Evolutionary conservation across 352 stramenopile species (phyloP), one percentile per base, ranked within the genome.

Genomic region (Phytophthora sojae): DNA sequence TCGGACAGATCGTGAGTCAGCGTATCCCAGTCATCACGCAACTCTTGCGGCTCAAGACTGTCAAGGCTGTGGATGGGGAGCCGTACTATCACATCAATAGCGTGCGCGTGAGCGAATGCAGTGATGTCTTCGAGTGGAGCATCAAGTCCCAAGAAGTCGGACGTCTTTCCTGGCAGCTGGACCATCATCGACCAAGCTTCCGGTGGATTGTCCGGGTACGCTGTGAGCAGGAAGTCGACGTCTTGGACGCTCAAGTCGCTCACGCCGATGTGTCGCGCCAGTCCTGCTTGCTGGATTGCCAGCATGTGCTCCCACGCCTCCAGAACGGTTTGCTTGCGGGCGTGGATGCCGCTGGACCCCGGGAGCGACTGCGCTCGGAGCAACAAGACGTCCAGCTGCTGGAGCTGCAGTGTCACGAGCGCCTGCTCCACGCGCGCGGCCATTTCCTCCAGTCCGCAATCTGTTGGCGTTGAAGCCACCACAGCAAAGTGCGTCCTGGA

Each of bases 221-320:
- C 59, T 0, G 61, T 81, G 44, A 85, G 69, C 21, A 91, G 51
- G 42, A 93, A 88, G 69, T 93, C 85, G 6, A 88, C 78, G 52
- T 89, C 81, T 63, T 86, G 76, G 32, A 84, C 71, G 6, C 56
- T 74, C 21, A 89, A 83, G 45, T 82, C 76, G 37, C 74, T 82
- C 19, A 89, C 52, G 0, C 85, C 83, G 8, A 91, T 80, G 9
- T 79, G 57, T 37, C 63, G 44, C 1, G 75, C 80, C 1, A 90
- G 62, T 5, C 79, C 83, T 30, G 55, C 35, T 44, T 75, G 64
- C 44, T 83, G 72, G 5, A 90, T 50, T 23, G 39, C 64, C 29
- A 80, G 62, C 65, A 89, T 83, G 26, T 69, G 55, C 1, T 81
- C 58, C 83, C 85, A 93, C 19, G 76, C 79, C 17, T 69, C 47